Conservation (phyloP, 768 basidiomycete species). For the Russula sp. region DNA sequence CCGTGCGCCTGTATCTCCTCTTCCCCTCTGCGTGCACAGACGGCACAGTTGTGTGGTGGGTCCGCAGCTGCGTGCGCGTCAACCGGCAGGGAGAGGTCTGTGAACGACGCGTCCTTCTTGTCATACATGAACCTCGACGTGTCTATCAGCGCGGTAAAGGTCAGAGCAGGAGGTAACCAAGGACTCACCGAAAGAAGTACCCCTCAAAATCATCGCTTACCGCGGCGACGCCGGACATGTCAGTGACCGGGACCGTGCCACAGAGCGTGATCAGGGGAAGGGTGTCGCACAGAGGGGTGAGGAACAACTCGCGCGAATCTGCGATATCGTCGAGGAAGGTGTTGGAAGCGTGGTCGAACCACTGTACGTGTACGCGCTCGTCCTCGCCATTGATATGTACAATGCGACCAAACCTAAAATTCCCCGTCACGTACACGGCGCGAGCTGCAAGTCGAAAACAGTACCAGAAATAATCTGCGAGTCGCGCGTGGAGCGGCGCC, state of each 20-base stretch:
- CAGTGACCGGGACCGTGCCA: slow-evolving; percentile 42
- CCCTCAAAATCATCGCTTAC: slow-evolving; percentile 15
- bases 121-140: slow-evolving; percentile 40
- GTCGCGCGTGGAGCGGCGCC: slow-evolving; percentile 35
- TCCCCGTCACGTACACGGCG: background rate
- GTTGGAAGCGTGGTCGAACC: slow-evolving; percentile 65
- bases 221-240: slow-evolving; percentile 13
- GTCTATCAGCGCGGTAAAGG: background rate
- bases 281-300: slow-evolving; percentile 49
- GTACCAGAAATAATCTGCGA: slow-evolving; percentile 64
- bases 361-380: slow-evolving; percentile 56
- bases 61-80: slow-evolving; percentile 26
- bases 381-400: slow-evolving; percentile 43
- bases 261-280: slow-evolving; percentile 38
- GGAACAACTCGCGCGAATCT: slow-evolving; percentile 59
- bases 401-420: slow-evolving; percentile 62
- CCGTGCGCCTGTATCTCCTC: slow-evolving; percentile 30
- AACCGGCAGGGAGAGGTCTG: slow-evolving; percentile 32
- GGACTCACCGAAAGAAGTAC: slow-evolving; percentile 17
- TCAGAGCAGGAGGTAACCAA: background rate
- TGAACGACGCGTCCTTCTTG: slow-evolving; percentile 40
- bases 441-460: background rate
- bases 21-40: slow-evolving; percentile 37
- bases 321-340: slow-evolving; percentile 57
- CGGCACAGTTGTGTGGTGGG: slow-evolving; percentile 50